Base-by-base conservation (phyloP, 257 asterid species). In the Avicennia marina region DNA sequence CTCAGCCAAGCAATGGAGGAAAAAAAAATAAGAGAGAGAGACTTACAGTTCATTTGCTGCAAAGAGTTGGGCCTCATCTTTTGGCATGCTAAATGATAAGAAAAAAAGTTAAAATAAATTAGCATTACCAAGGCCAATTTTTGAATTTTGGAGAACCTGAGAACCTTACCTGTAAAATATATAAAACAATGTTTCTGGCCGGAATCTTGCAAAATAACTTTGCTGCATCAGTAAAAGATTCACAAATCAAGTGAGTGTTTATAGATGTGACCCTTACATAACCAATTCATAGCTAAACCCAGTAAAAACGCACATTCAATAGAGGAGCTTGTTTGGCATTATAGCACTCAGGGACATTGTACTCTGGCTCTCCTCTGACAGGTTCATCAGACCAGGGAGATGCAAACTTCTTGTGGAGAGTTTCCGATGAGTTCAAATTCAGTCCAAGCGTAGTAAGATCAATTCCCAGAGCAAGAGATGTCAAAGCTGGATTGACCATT, bases 331-430 rank as follows among this genome's bases (percentile, higher is more conserved):
- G 41, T 36, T 36, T 7, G 13, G 41, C 41, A 36, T 5, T 4
- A 36, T 36, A 36, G 10, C 41, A 36, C 41, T 36, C 41, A 11
- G 99, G 99, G 45, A 89, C 95, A 16, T 74, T 65, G 64, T 77
- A 93, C 65, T 89, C 97, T 0, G 97, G 89, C 58, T 86, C 96
- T 60, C 95, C 97, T 79, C 80, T 89, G 58, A 85, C 81, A 16
- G 96, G 96, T 65, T 84, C 97, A 19, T 93, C 96, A 9, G 99
- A 82, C 97, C 97, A 93, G 7, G 99, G 99, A 50, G 99, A 89
- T 60, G 91, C 87, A 68, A 89, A 93, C 4, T 80, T 74, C 65
- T 84, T 89, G 76, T 86, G 76, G 52, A 93, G 95, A 75, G 75
- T 82, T 71, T 89, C 99, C 3, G 83, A 44, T 48, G 99, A 89